Percentiles rank a stretch among this genome's conserved stretches.
phyloP scores from a whole-genome alignment of 2,329 filamentous ascomycete genomes.

The Aspergillus carbonarius region DNA sequence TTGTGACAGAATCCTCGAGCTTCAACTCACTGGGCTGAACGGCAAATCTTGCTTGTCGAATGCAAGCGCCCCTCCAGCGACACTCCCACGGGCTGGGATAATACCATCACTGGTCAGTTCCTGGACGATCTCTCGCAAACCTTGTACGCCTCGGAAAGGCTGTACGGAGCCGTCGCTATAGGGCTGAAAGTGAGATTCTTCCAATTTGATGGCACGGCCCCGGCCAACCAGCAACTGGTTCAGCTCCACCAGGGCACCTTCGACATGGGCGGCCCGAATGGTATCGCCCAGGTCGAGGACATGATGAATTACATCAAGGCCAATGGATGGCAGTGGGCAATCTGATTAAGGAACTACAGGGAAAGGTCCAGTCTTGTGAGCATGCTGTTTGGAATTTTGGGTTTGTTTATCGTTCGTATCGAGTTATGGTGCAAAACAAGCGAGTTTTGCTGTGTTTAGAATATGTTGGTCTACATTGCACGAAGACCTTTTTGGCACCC shows the following conservation, averaged over 20 bases:
- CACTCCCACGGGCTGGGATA: neutral
- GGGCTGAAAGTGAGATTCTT: constrained; percentile 4
- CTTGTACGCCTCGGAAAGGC: neutral
- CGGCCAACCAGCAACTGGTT: neutral
- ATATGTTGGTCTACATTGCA: too few relatives aligned
- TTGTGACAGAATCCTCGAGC: neutral
- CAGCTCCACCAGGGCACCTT: neutral
- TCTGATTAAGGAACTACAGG: neutral
- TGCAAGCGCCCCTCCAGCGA: neutral
- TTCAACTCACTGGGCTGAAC: neutral
- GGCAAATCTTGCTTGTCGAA: neutral
- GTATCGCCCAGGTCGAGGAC: neutral
- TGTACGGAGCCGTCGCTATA: constrained; percentile 1
- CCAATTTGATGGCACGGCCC: neutral
- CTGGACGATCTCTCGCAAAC: neutral
- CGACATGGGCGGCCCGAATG: neutral
- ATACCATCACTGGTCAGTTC: neutral
- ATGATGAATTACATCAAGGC: constrained; percentile 7
- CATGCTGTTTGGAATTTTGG: too few relatives aligned
- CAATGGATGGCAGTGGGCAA: neutral
- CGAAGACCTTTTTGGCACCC: too few relatives aligned
- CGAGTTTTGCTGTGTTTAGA: too few relatives aligned
- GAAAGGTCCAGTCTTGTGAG: too few relatives aligned
- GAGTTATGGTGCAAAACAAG: neutral
- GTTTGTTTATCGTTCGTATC: too few relatives aligned